Conservation (phyloP, 164 flowering plant species). For the Stephania japonica region DNA sequence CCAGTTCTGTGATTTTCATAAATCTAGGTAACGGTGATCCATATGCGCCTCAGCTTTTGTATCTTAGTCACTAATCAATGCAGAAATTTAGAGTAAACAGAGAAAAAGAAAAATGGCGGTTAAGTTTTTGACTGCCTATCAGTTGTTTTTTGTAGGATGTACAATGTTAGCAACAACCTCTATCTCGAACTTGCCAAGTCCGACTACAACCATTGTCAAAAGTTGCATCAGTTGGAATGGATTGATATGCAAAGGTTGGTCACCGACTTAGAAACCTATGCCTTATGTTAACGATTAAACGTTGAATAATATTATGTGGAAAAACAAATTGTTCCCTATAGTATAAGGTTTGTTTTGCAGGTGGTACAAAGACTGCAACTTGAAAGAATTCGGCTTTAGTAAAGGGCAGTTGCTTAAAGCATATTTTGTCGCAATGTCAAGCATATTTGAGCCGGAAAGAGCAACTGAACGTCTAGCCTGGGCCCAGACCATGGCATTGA, state of each 20-base stretch:
- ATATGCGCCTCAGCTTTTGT: too few species aligned
- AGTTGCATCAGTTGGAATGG: slow-evolving; percentile 56
- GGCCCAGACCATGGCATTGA: slow-evolving; percentile 51
- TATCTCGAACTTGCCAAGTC: slow-evolving; percentile 76
- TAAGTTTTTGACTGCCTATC: too few species aligned
- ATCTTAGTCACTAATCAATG: too few species aligned
- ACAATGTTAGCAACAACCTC: slow-evolving; percentile 55
- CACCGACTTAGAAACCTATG: not conserved
- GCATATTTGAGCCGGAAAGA: slow-evolving; percentile 58
- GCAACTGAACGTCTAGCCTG: slow-evolving; percentile 56
- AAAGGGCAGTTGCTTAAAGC: slow-evolving; percentile 32
- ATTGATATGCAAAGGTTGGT: slow-evolving; percentile 46
- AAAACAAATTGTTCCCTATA: not conserved
- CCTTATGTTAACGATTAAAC: not conserved
- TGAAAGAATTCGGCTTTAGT: slow-evolving; percentile 46
- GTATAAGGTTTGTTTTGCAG: slow-evolving; percentile 25
- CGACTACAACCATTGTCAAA: slow-evolving; percentile 75
- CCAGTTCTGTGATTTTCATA: too few species aligned
- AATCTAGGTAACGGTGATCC: too few species aligned
- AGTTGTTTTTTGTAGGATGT: slow-evolving; percentile 46
- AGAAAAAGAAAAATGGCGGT: too few species aligned
- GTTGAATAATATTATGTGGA: not conserved
- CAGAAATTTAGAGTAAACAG: too few species aligned
- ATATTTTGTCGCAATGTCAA: slow-evolving; percentile 63
- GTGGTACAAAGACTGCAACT: slow-evolving; percentile 54